Evolutionary conservation across 441 rosid genomes (phyloP).

Genomic region (Gossypium gossypioides): DNA sequence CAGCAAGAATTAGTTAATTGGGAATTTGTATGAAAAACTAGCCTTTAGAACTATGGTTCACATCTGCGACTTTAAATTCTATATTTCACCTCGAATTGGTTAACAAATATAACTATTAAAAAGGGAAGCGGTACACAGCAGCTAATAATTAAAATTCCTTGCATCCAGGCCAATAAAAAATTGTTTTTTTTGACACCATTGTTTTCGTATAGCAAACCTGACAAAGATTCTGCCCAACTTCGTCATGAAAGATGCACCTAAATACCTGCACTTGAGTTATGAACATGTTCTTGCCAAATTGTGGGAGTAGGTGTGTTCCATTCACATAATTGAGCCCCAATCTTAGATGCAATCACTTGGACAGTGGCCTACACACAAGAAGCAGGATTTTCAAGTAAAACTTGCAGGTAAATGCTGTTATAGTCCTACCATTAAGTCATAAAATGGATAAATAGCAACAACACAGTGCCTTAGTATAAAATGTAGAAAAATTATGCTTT

Average conservation of each 20-base stretch:
- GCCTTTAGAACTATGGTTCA: neutral
- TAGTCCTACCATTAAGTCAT: neutral
- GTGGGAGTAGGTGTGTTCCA: constrained; percentile 94
- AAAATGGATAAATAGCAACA: neutral
- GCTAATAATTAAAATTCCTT: neutral
- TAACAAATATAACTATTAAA: neutral
- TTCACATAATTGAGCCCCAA: constrained; percentile 66
- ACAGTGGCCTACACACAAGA: constrained; percentile 48
- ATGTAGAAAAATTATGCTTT: neutral
- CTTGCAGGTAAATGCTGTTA: neutral
- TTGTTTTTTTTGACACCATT: neutral
- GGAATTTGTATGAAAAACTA: neutral
- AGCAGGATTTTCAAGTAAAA: constrained; percentile 2
- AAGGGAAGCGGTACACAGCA: neutral
- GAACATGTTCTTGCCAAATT: constrained; percentile 76
- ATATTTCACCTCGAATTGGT: neutral
- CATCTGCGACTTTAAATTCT: neutral
- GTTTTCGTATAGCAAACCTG: neutral
- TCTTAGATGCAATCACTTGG: constrained; percentile 55
- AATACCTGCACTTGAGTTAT: constrained; percentile 59
- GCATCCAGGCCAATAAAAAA: neutral
- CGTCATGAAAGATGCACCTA: constrained; percentile 4
- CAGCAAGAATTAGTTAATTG: neutral
- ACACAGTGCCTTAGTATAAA: neutral
- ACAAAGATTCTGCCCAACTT: constrained; percentile 13